Evolutionary conservation across 768 basidiomycete species (phyloP).

Genomic region (Rhizopogon vinicolor): DNA sequence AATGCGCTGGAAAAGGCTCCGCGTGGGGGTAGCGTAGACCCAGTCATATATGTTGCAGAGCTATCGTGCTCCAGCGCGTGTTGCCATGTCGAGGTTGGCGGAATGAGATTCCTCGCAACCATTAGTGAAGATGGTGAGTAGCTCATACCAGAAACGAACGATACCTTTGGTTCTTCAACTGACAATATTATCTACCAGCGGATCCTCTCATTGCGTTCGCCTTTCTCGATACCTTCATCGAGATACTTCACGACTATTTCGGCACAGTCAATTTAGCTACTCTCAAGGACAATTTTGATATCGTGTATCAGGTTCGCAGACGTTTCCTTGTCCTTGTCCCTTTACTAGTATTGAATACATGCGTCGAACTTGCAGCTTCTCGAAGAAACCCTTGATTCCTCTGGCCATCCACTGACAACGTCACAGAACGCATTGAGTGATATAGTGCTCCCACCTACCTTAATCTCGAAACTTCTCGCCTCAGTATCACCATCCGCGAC

Average conservation of each 20-base stretch:
- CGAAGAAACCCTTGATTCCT: conserved; percentile 93
- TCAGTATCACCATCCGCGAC: conserved; percentile 23
- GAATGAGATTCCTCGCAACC: conserved; percentile 74
- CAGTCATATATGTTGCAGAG: conserved; percentile 64
- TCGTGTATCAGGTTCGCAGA: conserved; percentile 79
- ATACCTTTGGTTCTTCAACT: background rate
- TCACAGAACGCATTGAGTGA: conserved; percentile 87
- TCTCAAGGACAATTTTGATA: conserved; percentile 89
- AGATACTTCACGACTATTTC: conserved; percentile 83
- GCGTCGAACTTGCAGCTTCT: conserved; percentile 53
- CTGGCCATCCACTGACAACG: conserved; percentile 89
- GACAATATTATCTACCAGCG: conserved; percentile 38
- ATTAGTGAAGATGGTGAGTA: conserved; percentile 80
- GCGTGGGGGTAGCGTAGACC: conserved; percentile 57
- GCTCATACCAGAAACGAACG: background rate
- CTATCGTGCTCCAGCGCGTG: conserved; percentile 57
- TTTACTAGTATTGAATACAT: background rate
- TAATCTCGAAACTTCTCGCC: conserved; percentile 67
- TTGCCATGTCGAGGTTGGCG: conserved; percentile 76
- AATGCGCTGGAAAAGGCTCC: conserved; percentile 57
- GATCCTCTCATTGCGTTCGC: conserved; percentile 90
- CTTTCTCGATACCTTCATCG: conserved; percentile 81
- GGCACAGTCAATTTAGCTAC: conserved; percentile 76
- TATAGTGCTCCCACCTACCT: conserved; percentile 88
- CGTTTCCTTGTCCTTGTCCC: background rate